phyloP scores from a whole-genome alignment of 257 asterid genomes.

The Solanum virginianum region DNA sequence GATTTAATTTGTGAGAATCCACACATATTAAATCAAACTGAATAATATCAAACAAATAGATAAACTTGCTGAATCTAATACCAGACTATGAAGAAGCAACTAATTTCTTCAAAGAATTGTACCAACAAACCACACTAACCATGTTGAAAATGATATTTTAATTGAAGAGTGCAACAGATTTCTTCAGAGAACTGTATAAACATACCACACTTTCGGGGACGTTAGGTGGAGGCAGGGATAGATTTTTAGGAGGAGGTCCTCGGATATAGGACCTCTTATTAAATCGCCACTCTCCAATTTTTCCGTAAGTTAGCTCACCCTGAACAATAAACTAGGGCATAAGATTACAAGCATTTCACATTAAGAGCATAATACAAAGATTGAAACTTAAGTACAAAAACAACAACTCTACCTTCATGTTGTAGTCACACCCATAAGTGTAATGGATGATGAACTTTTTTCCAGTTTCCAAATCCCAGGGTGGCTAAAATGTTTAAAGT shows the following conservation, averaged over 20 bases:
- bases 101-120: not conserved
- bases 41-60: not conserved
- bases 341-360: not conserved
- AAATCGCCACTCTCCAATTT: conserved; percentile 54
- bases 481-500: conserved; percentile 40
- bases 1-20: not conserved
- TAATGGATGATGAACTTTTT: conserved; percentile 46
- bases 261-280: conserved; percentile 36
- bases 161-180: not conserved
- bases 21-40: not conserved
- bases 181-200: not conserved
- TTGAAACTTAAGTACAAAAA: not conserved
- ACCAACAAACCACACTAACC: not conserved
- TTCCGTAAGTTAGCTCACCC: conserved; percentile 50
- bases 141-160: not conserved
- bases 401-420: conserved; percentile 28
- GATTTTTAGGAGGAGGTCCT: conserved; percentile 42
- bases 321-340: conserved; percentile 1
- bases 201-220: conserved; percentile 69
- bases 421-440: conserved; percentile 56
- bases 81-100: not conserved
- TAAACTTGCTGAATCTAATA: not conserved
- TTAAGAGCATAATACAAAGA: not conserved
- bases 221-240: conserved; percentile 53
- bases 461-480: conserved; percentile 42